phyloP scores from a whole-genome alignment of 2,329 filamentous ascomycete species.

The Thielaviopsis ethacetica region DNA sequence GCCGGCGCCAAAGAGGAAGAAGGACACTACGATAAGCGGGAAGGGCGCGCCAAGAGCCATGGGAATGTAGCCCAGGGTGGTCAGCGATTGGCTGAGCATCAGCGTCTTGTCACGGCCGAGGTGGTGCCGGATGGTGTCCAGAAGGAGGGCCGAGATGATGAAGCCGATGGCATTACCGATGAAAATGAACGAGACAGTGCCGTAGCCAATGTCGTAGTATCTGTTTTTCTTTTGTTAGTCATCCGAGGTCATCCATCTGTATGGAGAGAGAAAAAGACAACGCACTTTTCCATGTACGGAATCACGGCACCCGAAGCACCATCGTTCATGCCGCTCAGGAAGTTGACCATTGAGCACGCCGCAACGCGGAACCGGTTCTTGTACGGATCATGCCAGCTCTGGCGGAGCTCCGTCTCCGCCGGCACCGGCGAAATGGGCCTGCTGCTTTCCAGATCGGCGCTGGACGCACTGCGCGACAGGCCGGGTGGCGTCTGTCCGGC shows the following conservation, averaged over 20 bases:
- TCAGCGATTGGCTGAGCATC: constrained; percentile 37
- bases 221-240: constrained; percentile 21
- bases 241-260: neutral
- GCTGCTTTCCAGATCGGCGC: constrained; percentile 35
- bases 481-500: neutral
- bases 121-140: constrained; percentile 44
- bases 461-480: neutral
- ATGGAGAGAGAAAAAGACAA: neutral
- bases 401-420: constrained; percentile 30
- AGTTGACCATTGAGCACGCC: constrained; percentile 45
- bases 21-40: constrained; percentile 46
- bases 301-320: constrained; percentile 62
- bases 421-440: constrained; percentile 29
- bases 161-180: constrained; percentile 64
- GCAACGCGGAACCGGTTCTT: constrained; percentile 58
- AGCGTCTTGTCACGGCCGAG: constrained; percentile 51
- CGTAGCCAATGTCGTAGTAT: constrained; percentile 60
- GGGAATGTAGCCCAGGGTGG: constrained; percentile 46
- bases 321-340: constrained; percentile 59
- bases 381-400: constrained; percentile 40
- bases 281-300: constrained; percentile 56
- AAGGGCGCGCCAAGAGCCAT: constrained; percentile 56
- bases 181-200: constrained; percentile 67
- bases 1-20: constrained; percentile 49
- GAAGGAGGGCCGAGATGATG: constrained; percentile 52